A percentile compares a stretch with the other conserved stretches of the same genome.
These are phyloP conservation scores for Dorcoceras hygrometricum DNA, from an alignment of 257 asterid species.

Conservation along the genomic window DNA sequence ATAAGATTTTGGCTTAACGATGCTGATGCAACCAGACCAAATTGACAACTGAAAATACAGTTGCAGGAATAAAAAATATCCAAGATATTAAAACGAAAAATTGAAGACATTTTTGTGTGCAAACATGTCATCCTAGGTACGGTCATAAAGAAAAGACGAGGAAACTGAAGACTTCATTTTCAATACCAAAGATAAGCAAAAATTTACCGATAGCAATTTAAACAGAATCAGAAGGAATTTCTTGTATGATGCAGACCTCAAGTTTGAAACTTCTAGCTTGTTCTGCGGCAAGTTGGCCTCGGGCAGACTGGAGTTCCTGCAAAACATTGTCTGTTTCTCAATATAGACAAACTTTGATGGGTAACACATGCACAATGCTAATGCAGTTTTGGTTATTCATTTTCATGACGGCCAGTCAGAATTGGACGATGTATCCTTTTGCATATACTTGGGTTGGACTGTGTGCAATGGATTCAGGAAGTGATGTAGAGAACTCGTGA, in stretches of 20 bases:
- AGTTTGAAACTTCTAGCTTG: slow-evolving; percentile 98
- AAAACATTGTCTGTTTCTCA: slow-evolving; percentile 11
- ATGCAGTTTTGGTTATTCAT: too few species aligned
- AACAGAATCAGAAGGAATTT: slow-evolving; percentile 21
- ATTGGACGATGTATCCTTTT: too few species aligned
- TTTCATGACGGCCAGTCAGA: too few species aligned
- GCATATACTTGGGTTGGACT: too few species aligned
- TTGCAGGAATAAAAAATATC: not conserved
- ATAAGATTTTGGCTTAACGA: not conserved
- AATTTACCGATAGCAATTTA: slow-evolving; percentile 8
- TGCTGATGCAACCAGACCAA: not conserved
- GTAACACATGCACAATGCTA: too few species aligned
- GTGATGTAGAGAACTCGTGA: too few species aligned
- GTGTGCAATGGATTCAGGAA: too few species aligned
- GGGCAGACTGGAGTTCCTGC: slow-evolving; percentile 93
- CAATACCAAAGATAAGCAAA: not conserved
- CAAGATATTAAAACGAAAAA: not conserved
- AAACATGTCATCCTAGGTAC: too few species aligned
- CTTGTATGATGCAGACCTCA: slow-evolving; percentile 53
- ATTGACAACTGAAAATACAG: not conserved
- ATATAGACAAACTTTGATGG: too few species aligned
- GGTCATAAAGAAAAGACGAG: too few species aligned
- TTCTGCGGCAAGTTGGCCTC: slow-evolving; percentile 93
- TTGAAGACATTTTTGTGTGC: too few species aligned
- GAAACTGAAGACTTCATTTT: not conserved